These are phyloP conservation scores for Entomophthora muscae DNA, from an alignment of 371 early-diverging fungal genomes.

Conservation along the genomic window DNA sequence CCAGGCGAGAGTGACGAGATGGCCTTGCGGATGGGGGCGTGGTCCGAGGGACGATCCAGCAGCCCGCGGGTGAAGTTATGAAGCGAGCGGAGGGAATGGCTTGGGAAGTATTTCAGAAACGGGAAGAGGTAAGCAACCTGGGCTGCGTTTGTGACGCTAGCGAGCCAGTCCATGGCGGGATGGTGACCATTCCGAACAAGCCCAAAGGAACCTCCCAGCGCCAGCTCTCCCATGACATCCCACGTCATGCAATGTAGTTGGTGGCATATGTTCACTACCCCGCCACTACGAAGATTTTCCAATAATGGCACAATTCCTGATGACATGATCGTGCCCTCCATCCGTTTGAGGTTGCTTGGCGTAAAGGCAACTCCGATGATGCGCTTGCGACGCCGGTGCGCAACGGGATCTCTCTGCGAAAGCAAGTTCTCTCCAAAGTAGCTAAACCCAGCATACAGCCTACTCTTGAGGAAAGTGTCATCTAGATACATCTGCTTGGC, in stretches of 20 bases:
- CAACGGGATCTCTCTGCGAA: background rate
- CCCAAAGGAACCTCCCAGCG: background rate
- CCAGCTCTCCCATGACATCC: slow-evolving; percentile 3
- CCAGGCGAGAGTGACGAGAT: background rate
- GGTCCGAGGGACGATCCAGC: background rate
- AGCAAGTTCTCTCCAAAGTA: background rate
- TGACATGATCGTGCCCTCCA: background rate
- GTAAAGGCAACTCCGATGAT: background rate
- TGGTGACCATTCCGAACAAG: background rate
- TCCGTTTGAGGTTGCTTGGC: background rate
- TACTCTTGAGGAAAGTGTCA: background rate
- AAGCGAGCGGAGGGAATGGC: background rate
- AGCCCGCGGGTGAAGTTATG: background rate
- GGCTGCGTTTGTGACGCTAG: background rate
- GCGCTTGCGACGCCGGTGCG: background rate
- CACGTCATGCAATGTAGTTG: background rate
- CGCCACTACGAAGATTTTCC: background rate
- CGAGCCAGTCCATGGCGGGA: background rate
- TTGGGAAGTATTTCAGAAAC: background rate
- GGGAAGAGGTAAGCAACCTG: background rate
- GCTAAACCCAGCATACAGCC: background rate
- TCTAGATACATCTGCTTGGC: background rate
- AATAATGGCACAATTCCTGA: background rate
- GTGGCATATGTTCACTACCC: background rate
- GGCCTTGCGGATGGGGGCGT: background rate